Base-by-base conservation (phyloP, 1,284 basidiomycete species). In the Moesziomyces antarcticus region DNA sequence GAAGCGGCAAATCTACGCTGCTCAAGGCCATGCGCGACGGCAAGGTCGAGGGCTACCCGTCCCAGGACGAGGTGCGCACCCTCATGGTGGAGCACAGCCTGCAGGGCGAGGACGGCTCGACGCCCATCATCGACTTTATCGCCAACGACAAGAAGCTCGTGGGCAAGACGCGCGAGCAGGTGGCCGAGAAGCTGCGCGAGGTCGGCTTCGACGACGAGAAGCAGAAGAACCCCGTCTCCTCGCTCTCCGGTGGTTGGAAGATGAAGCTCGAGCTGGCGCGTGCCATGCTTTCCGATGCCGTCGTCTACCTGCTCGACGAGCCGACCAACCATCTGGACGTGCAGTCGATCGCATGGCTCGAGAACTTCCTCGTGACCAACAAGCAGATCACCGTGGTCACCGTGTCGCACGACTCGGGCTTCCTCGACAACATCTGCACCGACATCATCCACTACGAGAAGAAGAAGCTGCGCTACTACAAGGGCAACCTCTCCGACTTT, bases 171-270 rank as follows among this genome's bases (percentile, higher is more conserved):
- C 68, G 75, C 45, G 77, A 80, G 20, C 47, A 83, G 50, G 73
- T 82, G 5, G 73, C 76, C 16, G 64, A 67, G 40, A 78, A 78
- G 57, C 73, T 84, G 37, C 57, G 50, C 24, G 70, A 77, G 20
- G 82, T 84, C 65, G 96, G 97, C 49, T 99, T 99, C 84, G 92
- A 94, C 77, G 92, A 93, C 71, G 89, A 88, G 62, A 89, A 94
- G 70, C 95, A 98, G 86, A 85, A 88, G 43, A 92, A 96, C 82
- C 87, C 90, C 46, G 95, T 98, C 66, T 92, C 92, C 50, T 92
- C 93, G 56, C 87, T 98, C 64, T 97, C 94, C 21, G 97, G 97
- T 85, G 96, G 97, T 53, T 99, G 96, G 96, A 99, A 99, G 88
- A 99, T 99, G 96, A 93, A 94, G 82, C 81, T 88, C 84, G 87